Evolutionary conservation across 1,139 yeast genomes (phyloP).

Genomic region (Debaryomycetaceae sp.): DNA sequence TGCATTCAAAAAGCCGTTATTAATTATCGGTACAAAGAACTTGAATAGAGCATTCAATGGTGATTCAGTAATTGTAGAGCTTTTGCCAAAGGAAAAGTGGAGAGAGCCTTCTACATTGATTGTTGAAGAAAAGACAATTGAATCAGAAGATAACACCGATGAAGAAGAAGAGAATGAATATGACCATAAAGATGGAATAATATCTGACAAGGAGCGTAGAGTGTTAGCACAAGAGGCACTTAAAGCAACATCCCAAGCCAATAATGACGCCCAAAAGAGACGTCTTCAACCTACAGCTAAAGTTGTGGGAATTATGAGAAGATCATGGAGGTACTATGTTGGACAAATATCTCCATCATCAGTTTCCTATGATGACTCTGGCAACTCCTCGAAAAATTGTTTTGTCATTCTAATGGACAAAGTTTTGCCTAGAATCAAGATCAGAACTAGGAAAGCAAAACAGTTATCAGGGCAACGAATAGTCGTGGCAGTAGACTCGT

Average conservation of each 20-base stretch:
- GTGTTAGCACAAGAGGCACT: slow-evolving; percentile 76
- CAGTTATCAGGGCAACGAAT: slow-evolving; percentile 84
- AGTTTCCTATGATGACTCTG: slow-evolving; percentile 51
- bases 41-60: slow-evolving; percentile 90
- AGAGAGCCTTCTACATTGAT: slow-evolving; percentile 77
- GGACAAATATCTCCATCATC: slow-evolving; percentile 89
- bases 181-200: slow-evolving; percentile 38
- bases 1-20: slow-evolving; percentile 76
- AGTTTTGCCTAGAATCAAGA: slow-evolving; percentile 81
- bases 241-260: slow-evolving; percentile 44
- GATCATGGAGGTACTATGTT: slow-evolving; percentile 96
- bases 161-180: slow-evolving; percentile 45
- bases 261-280: slow-evolving; percentile 26
- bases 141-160: slow-evolving; percentile 61
- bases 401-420: slow-evolving; percentile 88
- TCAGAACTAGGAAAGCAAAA: slow-evolving; percentile 80
- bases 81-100: slow-evolving; percentile 86
- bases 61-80: slow-evolving; percentile 87
- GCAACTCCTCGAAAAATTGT: slow-evolving; percentile 69
- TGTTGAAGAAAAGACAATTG: slow-evolving; percentile 67
- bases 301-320: slow-evolving; percentile 81
- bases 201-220: slow-evolving; percentile 75
- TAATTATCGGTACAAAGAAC: slow-evolving; percentile 78
- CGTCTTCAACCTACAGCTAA: slow-evolving; percentile 85
- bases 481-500: slow-evolving; percentile 86